phyloP scores from a whole-genome alignment of 192 early-diverging fungal genomes.

The Coemansia sp. region DNA sequence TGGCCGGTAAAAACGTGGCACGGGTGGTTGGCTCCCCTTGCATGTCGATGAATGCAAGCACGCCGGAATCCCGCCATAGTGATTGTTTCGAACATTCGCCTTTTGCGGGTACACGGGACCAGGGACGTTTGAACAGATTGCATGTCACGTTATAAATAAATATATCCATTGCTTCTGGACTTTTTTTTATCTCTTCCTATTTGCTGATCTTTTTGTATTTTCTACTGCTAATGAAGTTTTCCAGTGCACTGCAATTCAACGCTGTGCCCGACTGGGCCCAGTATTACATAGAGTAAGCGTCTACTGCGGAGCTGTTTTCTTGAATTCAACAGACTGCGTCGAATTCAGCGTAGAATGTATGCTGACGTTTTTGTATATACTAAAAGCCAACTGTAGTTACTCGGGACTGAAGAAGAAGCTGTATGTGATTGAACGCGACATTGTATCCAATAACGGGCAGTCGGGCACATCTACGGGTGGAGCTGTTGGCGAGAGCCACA shows the following conservation, averaged over 20 bases:
- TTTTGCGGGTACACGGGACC: neutral
- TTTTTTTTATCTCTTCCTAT: neutral
- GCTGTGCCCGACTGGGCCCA: constrained; percentile 84
- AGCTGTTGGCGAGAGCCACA: constrained; percentile 29
- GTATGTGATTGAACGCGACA: constrained; percentile 71
- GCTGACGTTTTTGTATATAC: no score
- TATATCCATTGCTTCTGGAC: neutral
- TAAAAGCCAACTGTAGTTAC: constrained; percentile 31
- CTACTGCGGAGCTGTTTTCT: neutral
- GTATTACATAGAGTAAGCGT: constrained; percentile 70
- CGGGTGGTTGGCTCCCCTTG: neutral
- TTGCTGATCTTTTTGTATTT: neutral
- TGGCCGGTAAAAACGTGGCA: constrained; percentile 2
- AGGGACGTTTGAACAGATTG: neutral
- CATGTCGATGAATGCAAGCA: neutral
- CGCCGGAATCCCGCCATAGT: neutral
- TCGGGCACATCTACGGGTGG: neutral
- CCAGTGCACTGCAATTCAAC: constrained; percentile 88
- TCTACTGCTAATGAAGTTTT: constrained; percentile 79
- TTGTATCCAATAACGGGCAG: constrained; percentile 37
- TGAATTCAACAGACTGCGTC: neutral
- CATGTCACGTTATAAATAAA: neutral
- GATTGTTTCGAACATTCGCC: neutral
- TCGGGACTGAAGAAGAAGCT: constrained; percentile 77
- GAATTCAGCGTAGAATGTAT: no score